These are phyloP conservation scores for Logfia minima DNA, from an alignment of 129 eudicot species.

Conservation along the genomic window DNA sequence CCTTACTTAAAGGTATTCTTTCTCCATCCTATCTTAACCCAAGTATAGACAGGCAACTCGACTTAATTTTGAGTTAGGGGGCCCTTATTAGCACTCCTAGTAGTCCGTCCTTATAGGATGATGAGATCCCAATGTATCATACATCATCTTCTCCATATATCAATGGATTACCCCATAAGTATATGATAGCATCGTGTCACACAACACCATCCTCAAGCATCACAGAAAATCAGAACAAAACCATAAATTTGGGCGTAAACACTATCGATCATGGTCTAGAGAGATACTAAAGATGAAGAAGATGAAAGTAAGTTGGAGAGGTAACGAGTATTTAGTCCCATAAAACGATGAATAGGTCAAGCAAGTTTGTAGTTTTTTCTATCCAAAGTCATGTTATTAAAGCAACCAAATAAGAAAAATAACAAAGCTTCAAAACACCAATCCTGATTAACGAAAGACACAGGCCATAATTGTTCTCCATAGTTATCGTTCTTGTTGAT, in stretches of 20 bases:
- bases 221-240: neutral
- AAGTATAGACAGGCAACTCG: neutral
- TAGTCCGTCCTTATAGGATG: neutral
- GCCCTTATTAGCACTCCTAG: neutral
- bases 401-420: neutral
- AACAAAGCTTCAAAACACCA: neutral
- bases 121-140: too few relatives aligned
- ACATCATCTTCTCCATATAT: neutral
- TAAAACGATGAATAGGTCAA: neutral
- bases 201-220: conserved; percentile 9
- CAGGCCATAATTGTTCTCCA: neutral
- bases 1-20: neutral
- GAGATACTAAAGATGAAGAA: neutral
- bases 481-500: neutral
- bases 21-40: neutral
- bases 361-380: neutral
- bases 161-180: neutral
- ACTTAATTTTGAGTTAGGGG: neutral
- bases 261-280: neutral
- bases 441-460: neutral
- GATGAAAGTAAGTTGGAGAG: neutral
- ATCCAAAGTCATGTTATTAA: neutral
- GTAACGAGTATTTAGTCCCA: neutral
- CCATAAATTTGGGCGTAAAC: neutral
- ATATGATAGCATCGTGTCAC: neutral